Conservation (phyloP, 1,139 yeast species). For the Magnusiomyces suaveolens region DNA sequence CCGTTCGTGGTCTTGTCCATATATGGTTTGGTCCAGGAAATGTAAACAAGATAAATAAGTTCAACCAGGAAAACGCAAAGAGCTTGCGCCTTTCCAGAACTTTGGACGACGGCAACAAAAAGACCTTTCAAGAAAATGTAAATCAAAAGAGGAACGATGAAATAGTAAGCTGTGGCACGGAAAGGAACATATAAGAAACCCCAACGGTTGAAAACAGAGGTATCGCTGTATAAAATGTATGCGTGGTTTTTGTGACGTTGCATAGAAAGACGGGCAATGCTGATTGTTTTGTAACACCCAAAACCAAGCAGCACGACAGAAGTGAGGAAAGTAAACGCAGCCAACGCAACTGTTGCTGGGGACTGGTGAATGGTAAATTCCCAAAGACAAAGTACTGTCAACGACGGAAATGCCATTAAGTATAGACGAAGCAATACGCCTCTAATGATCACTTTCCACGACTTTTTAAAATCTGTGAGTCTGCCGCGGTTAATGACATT, state of each 20-base stretch:
- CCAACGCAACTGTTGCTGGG: constrained; percentile 70
- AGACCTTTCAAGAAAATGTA: constrained; percentile 68
- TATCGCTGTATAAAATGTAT: constrained; percentile 78
- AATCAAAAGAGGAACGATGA: constrained; percentile 52
- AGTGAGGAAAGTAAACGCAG: constrained; percentile 54
- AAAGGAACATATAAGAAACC: constrained; percentile 90
- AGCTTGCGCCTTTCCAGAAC: constrained; percentile 71
- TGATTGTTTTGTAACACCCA: constrained; percentile 63
- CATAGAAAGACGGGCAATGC: constrained; percentile 63
- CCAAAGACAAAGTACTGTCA: constrained; percentile 78
- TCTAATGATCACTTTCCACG: constrained; percentile 73
- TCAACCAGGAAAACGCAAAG: constrained; percentile 69
- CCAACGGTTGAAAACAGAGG: constrained; percentile 68
- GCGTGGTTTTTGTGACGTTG: constrained; percentile 83
- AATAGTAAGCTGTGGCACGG: constrained; percentile 81
- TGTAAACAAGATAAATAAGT: constrained; percentile 49
- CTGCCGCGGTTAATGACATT: constrained; percentile 49
- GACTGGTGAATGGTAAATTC: constrained; percentile 78
- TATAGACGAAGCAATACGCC: constrained; percentile 81
- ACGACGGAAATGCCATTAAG: constrained; percentile 75
- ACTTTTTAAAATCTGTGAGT: constrained; percentile 67
- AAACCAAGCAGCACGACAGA: constrained; percentile 52
- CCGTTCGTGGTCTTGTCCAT: constrained; percentile 92
- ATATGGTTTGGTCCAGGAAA: constrained; percentile 73
- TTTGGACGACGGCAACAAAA: constrained; percentile 79